Base-by-base conservation (phyloP, 1,284 basidiomycete genomes). In the Vanrija humicola region DNA sequence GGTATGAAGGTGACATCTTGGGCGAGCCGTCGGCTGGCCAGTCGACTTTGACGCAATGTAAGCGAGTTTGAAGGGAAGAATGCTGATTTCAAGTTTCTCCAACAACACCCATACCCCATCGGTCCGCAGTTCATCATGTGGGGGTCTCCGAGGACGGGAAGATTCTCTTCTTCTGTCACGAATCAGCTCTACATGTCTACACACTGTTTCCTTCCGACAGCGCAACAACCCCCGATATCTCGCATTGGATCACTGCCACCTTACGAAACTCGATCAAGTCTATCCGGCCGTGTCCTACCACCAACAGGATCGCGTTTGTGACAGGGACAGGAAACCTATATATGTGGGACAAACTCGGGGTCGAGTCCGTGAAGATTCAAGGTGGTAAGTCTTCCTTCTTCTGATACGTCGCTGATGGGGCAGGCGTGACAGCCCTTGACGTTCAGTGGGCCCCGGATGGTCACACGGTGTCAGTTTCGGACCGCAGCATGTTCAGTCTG, bases 111-210 rank as follows among this genome's bases (percentile, higher is more conserved):
- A 7, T 21, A 1, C 6, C 49, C 3, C 29, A 38, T 26, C 16
- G 29, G 3, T 8, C n/a, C n/a, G 29, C 48, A 6, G 48, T 58
- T 14, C 25, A 5, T 2, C 86, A 90, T 60, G 73, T 94, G 26
- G 83, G 86, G 45, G 93, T 89, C 83, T 90, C 90, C 71, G 78
- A 81, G 43, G 84, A 83, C 15, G 90, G 89, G 12, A 84, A 80
- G 1, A 75, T 88, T 16, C 74, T 94, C 5, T 79, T 90, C 34
- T 82, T 84, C 38, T 46, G 38, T 2, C 50, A 50, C 15, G 53
- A 50, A 15, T 16, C 62, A 9, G 53, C 66, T 0, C 38, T 75
- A 1, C 69, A 75, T 43, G 64, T 77, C 4, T 68, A 74, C 54
- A 58, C 63, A 3, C 73, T 74, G 54, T 53, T 73, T 1, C 56